Conservation (phyloP, 2,329 filamentous ascomycete species). For the Trichoderma sp. region DNA sequence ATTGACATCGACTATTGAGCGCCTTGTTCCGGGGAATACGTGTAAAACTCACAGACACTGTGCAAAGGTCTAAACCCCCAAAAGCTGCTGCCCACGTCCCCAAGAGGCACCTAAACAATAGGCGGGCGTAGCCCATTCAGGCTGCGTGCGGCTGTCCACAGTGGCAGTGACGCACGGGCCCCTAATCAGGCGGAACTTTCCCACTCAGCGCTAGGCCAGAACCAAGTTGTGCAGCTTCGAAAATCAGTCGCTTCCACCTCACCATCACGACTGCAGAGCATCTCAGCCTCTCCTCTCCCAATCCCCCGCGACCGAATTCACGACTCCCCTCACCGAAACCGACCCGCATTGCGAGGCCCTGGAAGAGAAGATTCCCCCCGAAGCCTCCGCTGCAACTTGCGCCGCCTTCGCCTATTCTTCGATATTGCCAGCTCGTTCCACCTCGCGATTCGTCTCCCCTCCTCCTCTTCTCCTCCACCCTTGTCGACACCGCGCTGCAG, state of each 20-base stretch:
- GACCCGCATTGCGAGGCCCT: slow-evolving; percentile 23
- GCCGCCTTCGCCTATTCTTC: background rate
- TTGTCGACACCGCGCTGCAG: slow-evolving; percentile 2
- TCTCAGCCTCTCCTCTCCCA: slow-evolving; percentile 21
- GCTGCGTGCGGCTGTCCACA: slow-evolving; percentile 7
- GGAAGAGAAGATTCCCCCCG: slow-evolving; percentile 22
- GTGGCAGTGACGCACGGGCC: slow-evolving; percentile 19
- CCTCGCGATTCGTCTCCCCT: slow-evolving; percentile 13
- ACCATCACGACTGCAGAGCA: slow-evolving; percentile 31
- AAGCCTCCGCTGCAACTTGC: slow-evolving; percentile 1
- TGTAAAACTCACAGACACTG: background rate
- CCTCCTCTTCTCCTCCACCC: background rate
- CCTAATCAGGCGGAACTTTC: slow-evolving; percentile 17
- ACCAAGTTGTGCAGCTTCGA: slow-evolving; percentile 36
- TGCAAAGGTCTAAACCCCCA: background rate
- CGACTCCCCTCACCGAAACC: slow-evolving; percentile 24
- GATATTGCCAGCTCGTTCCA: background rate
- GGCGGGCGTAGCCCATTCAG: background rate
- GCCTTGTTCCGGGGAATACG: background rate
- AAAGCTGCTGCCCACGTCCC: background rate
- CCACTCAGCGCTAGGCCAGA: slow-evolving; percentile 36
- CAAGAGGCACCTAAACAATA: background rate
- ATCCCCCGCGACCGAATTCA: slow-evolving; percentile 27
- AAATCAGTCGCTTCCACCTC: slow-evolving; percentile 35
- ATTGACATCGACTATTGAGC: background rate